Percentiles rank a stretch among this genome's conserved stretches.
Conservation (phyloP, 345 rosid genomes). For the Linum trigynum region DNA sequence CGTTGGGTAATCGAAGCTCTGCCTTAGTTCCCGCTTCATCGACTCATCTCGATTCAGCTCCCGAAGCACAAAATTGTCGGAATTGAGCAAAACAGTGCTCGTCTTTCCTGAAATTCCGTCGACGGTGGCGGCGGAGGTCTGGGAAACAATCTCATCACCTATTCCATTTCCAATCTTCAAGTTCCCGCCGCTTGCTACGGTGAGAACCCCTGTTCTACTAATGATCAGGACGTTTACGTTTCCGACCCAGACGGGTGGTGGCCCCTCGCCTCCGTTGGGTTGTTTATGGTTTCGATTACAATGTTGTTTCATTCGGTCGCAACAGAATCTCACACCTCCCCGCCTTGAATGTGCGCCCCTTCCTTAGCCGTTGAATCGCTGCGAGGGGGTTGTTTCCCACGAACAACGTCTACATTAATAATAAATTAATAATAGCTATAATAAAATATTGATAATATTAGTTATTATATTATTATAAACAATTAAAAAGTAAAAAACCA, state of each 20-base stretch:
- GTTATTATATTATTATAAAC: too few relatives aligned
- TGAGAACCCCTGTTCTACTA: background rate
- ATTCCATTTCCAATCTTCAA: background rate
- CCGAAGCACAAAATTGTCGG: conserved; percentile 30
- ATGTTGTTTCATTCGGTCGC: too few relatives aligned
- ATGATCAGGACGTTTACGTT: conserved; percentile 6
- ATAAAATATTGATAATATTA: too few relatives aligned
- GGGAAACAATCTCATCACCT: background rate
- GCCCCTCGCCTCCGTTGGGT: background rate
- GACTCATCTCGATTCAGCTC: conserved; percentile 27
- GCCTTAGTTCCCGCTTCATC: conserved; percentile 7
- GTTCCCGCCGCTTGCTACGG: conserved; percentile 1
- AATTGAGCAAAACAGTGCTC: conserved; percentile 23
- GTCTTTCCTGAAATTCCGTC: conserved; percentile 16
- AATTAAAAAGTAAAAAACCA: too few relatives aligned
- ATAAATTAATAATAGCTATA: too few relatives aligned
- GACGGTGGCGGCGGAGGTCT: conserved; percentile 13
- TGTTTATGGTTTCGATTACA: too few relatives aligned
- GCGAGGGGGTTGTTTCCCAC: too few relatives aligned
- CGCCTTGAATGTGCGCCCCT: too few relatives aligned
- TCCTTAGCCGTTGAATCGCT: too few relatives aligned
- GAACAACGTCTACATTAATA: too few relatives aligned
- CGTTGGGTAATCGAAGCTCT: conserved; percentile 13
- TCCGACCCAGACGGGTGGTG: conserved; percentile 10
- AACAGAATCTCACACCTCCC: too few relatives aligned